phyloP scores from a whole-genome alignment of 257 asterid genomes.

The Pogostemon cablin region DNA sequence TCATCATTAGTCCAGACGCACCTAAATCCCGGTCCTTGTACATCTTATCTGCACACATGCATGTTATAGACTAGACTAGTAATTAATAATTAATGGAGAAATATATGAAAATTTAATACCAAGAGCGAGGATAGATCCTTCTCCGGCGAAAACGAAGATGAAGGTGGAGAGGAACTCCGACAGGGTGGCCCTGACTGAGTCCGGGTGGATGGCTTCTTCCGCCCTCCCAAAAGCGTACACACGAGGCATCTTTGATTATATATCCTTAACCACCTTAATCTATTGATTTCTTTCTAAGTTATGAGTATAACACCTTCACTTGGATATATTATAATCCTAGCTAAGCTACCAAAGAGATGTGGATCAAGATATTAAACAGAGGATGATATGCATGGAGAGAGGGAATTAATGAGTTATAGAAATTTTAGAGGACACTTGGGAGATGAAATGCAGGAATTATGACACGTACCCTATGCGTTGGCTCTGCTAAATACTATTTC shows the following conservation, averaged over 20 bases:
- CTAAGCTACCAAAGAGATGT: neutral
- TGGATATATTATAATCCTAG: no score
- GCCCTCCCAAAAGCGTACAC: slow-evolving; percentile 79
- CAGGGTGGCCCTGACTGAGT: slow-evolving; percentile 78
- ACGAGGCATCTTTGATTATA: slow-evolving; percentile 47
- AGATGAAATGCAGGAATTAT: slow-evolving; percentile 53
- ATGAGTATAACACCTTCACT: no score
- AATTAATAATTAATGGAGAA: no score
- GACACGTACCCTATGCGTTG: slow-evolving; percentile 75
- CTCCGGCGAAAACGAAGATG: slow-evolving; percentile 90
- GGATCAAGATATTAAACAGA: neutral
- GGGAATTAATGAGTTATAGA: neutral
- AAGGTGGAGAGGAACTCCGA: slow-evolving; percentile 81
- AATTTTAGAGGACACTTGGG: slow-evolving; percentile 73
- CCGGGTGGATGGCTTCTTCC: slow-evolving; percentile 96
- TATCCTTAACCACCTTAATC: no score
- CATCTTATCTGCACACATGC: slow-evolving; percentile 51
- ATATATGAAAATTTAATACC: slow-evolving; percentile 30
- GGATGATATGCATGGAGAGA: no score
- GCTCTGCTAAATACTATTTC: slow-evolving; percentile 8
- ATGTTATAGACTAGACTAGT: no score
- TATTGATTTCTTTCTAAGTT: no score
- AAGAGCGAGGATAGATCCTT: slow-evolving; percentile 88
- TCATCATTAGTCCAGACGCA: slow-evolving; percentile 57
- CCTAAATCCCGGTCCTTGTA: slow-evolving; percentile 52